These are phyloP conservation scores for Rugonectria rugulosa DNA, from an alignment of 2,329 filamentous ascomycete genomes.

Conservation along the genomic window DNA sequence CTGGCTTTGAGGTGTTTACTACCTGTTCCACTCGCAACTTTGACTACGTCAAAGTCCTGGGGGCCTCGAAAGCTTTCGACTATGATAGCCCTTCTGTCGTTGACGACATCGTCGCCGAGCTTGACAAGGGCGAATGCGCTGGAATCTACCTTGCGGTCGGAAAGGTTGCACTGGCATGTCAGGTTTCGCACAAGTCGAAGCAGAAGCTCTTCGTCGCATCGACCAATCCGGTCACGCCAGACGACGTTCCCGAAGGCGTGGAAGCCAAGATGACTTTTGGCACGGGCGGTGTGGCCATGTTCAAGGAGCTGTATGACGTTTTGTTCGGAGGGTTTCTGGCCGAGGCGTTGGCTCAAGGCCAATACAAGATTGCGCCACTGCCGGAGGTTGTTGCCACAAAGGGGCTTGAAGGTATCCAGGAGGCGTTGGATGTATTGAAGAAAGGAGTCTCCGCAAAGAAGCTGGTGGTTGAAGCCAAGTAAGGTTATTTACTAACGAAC, in stretches of 20 bases:
- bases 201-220: background rate
- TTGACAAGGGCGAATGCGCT: background rate
- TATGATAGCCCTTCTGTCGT: background rate
- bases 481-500: too few species aligned
- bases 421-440: background rate
- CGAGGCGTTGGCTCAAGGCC: background rate
- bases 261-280: background rate
- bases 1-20: too few species aligned
- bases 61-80: background rate
- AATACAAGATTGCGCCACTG: background rate
- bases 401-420: background rate
- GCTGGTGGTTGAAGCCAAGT: background rate
- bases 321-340: background rate
- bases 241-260: background rate
- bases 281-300: background rate
- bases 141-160: background rate
- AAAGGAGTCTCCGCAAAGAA: background rate
- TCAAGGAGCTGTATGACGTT: background rate
- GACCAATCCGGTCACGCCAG: background rate
- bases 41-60: too few species aligned
- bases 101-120: background rate
- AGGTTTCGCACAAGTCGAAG: background rate
- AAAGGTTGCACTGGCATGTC: background rate
- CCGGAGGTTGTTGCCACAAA: background rate
- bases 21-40: too few species aligned